Percentiles rank a stretch among this genome's conserved stretches.
These are phyloP conservation scores for Pyrus pyrifolia DNA, from an alignment of 306 rosid genomes.

Conservation along the genomic window DNA sequence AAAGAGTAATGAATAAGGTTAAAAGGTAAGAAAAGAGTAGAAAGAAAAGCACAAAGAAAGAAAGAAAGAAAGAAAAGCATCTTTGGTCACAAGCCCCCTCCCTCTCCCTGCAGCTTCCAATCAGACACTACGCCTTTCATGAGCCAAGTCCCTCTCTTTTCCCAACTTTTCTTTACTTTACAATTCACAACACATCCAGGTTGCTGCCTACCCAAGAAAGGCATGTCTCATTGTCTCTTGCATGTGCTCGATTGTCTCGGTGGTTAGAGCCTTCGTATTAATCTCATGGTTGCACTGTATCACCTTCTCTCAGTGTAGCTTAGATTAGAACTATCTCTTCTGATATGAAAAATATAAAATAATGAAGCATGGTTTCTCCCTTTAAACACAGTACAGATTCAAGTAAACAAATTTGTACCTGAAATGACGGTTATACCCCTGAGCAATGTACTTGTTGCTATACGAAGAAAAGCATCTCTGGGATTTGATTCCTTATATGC, in stretches of 20 bases:
- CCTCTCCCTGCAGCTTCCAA: conserved; percentile 8
- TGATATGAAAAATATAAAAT: too few relatives aligned
- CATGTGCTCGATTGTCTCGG: too few relatives aligned
- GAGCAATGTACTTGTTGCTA: background rate
- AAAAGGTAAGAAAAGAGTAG: conserved; percentile 23
- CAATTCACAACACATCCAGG: conserved; percentile 10
- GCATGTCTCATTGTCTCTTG: background rate
- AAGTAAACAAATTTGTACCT: background rate
- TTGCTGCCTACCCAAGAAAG: conserved; percentile 57
- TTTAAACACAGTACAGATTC: background rate
- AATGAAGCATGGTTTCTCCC: conserved; percentile 45
- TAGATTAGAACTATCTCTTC: too few relatives aligned
- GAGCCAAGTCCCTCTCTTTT: background rate
- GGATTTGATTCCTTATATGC: background rate
- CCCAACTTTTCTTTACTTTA: conserved; percentile 16
- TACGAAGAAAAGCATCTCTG: background rate
- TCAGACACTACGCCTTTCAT: conserved; percentile 2
- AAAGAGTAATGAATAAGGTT: conserved; percentile 1
- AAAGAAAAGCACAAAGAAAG: conserved; percentile 25
- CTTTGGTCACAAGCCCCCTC: conserved; percentile 5
- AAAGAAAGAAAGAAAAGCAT: conserved; percentile 18
- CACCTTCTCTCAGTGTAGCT: too few relatives aligned
- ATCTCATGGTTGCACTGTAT: too few relatives aligned
- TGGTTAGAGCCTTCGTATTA: too few relatives aligned
- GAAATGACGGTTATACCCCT: background rate